Conservation (phyloP, 2,329 filamentous ascomycete genomes). For the Drechslera avenae region DNA sequence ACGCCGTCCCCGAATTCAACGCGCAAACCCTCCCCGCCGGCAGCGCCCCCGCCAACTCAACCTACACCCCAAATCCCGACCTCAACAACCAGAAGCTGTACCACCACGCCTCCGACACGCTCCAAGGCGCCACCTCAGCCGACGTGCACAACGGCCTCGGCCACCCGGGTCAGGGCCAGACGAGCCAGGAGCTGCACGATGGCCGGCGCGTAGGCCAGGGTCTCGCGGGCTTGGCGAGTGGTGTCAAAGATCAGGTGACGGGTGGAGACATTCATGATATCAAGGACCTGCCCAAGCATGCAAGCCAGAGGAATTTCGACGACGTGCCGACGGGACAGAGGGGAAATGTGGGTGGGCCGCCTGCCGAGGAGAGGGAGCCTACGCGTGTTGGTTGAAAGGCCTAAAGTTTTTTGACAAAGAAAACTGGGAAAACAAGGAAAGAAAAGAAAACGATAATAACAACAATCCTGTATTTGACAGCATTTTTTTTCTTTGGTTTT, state of each 20-base stretch:
- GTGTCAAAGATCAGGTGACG: constrained; percentile 11
- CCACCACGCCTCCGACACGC: constrained; percentile 53
- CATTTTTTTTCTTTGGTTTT: too few relatives aligned
- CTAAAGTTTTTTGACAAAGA: too few relatives aligned
- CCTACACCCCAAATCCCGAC: constrained; percentile 54
- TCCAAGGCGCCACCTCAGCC: constrained; percentile 58
- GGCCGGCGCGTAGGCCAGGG: constrained; percentile 53
- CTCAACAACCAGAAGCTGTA: constrained; percentile 51
- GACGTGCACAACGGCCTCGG: constrained; percentile 61
- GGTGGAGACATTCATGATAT: constrained; percentile 22
- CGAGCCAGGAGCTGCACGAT: constrained; percentile 56
- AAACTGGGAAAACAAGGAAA: too few relatives aligned
- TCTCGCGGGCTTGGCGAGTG: constrained; percentile 50
- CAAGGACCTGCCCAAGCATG: constrained; percentile 43
- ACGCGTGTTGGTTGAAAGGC: constrained; percentile 12
- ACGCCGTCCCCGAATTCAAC: constrained; percentile 66
- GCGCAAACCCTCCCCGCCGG: constrained; percentile 66
- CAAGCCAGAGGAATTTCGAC: constrained; percentile 47
- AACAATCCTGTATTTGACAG: too few relatives aligned
- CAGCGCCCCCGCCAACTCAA: constrained; percentile 60
- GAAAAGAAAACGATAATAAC: too few relatives aligned
- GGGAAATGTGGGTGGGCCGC: constrained; percentile 35
- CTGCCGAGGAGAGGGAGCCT: constrained; percentile 46
- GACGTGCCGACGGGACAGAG: constrained; percentile 44
- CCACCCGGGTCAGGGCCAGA: constrained; percentile 58